Evolutionary conservation across 176 grass and related monocot species (phyloP).

Genomic region (Calamus simplicifolius): DNA sequence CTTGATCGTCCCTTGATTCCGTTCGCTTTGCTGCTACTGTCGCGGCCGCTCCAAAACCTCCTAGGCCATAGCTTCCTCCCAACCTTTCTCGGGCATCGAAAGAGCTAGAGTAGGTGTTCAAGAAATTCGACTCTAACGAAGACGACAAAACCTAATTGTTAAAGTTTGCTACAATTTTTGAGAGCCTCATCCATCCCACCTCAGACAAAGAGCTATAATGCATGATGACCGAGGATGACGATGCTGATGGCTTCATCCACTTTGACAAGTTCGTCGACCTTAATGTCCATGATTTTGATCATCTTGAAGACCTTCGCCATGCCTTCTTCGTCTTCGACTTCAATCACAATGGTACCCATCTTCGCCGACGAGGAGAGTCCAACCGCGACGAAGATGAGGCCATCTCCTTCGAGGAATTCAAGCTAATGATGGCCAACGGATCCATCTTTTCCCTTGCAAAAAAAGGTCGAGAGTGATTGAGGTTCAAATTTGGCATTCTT

Average conservation of each 20-base stretch:
- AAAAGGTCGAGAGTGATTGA: too few species aligned
- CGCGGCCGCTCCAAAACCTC: conserved; percentile 42
- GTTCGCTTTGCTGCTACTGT: conserved; percentile 71
- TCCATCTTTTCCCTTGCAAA: conserved; percentile 13
- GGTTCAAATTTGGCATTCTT: too few species aligned
- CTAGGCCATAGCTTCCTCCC: neutral
- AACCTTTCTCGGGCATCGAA: conserved; percentile 5
- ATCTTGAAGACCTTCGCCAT: too few species aligned
- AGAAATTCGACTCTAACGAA: too few species aligned
- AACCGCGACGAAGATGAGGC: conserved; percentile 67
- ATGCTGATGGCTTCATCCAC: conserved; percentile 88
- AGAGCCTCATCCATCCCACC: conserved; percentile 51
- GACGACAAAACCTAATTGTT: conserved; percentile 67
- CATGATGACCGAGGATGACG: conserved; percentile 89
- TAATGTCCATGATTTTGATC: too few species aligned
- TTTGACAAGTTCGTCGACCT: conserved; percentile 66
- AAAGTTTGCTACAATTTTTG: conserved; percentile 61
- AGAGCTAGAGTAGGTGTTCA: conserved; percentile 71
- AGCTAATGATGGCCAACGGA: conserved; percentile 76
- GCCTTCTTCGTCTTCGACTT: conserved; percentile 76
- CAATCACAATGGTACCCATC: conserved; percentile 65
- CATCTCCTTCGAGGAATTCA: conserved; percentile 90
- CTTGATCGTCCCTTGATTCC: too few species aligned
- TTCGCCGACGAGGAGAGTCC: conserved; percentile 74
- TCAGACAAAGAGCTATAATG: conserved; percentile 52